Percentiles rank a stretch among this genome's conserved stretches.
phyloP scores from a whole-genome alignment of 495 filamentous ascomycete species.

The Aspergillus nidulans region DNA sequence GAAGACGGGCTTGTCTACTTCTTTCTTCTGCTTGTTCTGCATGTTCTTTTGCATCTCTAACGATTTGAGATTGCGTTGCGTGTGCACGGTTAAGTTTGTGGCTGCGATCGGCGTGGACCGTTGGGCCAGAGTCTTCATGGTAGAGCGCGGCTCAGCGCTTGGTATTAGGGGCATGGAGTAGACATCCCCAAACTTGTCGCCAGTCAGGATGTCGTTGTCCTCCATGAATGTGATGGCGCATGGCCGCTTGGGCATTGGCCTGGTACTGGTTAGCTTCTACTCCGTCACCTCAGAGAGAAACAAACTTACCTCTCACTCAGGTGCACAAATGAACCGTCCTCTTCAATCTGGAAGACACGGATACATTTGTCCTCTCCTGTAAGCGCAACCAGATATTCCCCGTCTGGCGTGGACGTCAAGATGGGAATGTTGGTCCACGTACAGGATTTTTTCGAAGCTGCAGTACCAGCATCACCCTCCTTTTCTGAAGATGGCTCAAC shows the following conservation, averaged over 20 bases:
- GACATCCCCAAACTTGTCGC: slow-evolving; percentile 95
- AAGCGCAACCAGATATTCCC: slow-evolving; percentile 65
- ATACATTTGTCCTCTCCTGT: slow-evolving; percentile 89
- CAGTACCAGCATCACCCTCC: slow-evolving; percentile 14
- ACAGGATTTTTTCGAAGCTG: slow-evolving; percentile 17
- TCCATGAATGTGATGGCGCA: slow-evolving; percentile 65
- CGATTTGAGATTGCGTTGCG: slow-evolving; percentile 67
- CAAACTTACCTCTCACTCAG: slow-evolving; percentile 65
- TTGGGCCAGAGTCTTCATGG: slow-evolving; percentile 13
- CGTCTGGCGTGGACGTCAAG: slow-evolving; percentile 53
- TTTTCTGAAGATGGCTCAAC: slow-evolving; percentile 29
- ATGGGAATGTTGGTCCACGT: slow-evolving; percentile 50
- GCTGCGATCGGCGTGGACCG: slow-evolving; percentile 52
- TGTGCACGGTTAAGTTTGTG: slow-evolving; percentile 75
- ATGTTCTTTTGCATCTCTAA: slow-evolving; percentile 66
- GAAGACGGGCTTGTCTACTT: slow-evolving; percentile 48
- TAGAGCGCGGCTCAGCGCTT: slow-evolving; percentile 26
- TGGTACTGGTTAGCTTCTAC: slow-evolving; percentile 30
- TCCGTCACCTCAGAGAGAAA: neutral
- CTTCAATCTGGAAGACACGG: slow-evolving; percentile 67
- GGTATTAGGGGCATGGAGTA: slow-evolving; percentile 77
- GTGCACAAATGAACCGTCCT: slow-evolving; percentile 56
- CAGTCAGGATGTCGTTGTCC: slow-evolving; percentile 67
- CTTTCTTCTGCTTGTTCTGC: slow-evolving; percentile 42
- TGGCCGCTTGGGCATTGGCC: slow-evolving; percentile 84